Percentiles rank a stretch among this genome's conserved stretches.
Conservation (phyloP, 768 basidiomycete genomes). For the Pisolithus orientalis region DNA sequence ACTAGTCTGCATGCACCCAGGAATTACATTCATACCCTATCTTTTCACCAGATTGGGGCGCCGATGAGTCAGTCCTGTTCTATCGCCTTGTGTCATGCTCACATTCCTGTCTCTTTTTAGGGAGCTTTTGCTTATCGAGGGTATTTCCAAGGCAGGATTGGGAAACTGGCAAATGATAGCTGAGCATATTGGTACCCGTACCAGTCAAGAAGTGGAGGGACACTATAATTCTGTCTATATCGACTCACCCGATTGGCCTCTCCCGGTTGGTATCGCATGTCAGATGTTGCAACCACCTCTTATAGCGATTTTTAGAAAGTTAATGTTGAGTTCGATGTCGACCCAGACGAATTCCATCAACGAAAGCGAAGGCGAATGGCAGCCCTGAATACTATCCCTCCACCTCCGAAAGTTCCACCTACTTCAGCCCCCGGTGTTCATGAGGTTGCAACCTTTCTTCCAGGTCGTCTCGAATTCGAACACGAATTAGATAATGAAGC, state of each 20-base stretch:
- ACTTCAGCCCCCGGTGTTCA: conserved; percentile 89
- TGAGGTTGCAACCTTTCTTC: conserved; percentile 89
- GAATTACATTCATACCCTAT: conserved; percentile 97
- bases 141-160: conserved; percentile 78
- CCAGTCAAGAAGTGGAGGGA: conserved; percentile 87
- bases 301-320: conserved; percentile 17
- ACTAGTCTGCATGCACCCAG: conserved; percentile 32
- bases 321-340: conserved; percentile 63
- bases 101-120: conserved; percentile 32
- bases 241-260: conserved; percentile 69
- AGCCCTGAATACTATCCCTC: conserved; percentile 55
- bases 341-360: conserved; percentile 79
- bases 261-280: conserved; percentile 54
- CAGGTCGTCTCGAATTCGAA: conserved; percentile 97
- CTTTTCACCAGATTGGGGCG: conserved; percentile 93
- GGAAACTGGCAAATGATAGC: conserved; percentile 98
- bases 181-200: conserved; percentile 89
- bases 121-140: conserved; percentile 86
- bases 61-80: conserved; percentile 72
- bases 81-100: background rate
- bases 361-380: conserved; percentile 87
- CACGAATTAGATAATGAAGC: conserved; percentile 97
- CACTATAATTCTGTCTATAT: conserved; percentile 85
- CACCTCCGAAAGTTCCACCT: conserved; percentile 66
- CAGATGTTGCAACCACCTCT: conserved; percentile 7